Percentiles rank a stretch among this genome's conserved stretches.
These are phyloP conservation scores for Hyparrhenia diplandra DNA, from an alignment of 176 grass and related monocot genomes.

Conservation along the genomic window DNA sequence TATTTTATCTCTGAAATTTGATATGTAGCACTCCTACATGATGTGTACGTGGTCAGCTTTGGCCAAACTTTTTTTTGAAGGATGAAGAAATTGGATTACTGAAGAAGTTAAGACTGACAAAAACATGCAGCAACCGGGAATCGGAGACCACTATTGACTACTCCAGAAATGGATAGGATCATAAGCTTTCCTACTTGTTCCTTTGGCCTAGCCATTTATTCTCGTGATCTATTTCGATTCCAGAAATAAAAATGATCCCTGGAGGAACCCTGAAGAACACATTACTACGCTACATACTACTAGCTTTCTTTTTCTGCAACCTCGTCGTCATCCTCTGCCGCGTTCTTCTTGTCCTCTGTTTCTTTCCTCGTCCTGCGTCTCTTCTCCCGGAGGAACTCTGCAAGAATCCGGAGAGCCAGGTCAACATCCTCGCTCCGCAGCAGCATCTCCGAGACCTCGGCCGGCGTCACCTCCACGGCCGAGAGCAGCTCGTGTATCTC, in stretches of 20 bases:
- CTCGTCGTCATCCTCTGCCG: not conserved
- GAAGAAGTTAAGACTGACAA: not conserved
- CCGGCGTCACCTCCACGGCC: conserved; percentile 17
- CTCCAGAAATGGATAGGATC: not conserved
- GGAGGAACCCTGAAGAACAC: not conserved
- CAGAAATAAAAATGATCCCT: not conserved
- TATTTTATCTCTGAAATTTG: not conserved
- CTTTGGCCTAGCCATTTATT: not conserved
- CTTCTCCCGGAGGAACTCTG: conserved; percentile 25
- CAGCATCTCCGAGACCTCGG: conserved; percentile 31
- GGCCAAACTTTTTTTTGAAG: not conserved
- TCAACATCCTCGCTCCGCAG: conserved; percentile 17
- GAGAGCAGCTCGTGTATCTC: not conserved
- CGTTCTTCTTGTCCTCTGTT: not conserved
- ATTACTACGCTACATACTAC: not conserved
- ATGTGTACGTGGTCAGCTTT: not conserved
- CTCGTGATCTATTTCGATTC: not conserved
- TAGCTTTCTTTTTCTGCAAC: conserved; percentile 2
- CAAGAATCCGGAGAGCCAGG: not conserved
- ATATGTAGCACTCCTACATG: no score
- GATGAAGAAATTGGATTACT: not conserved
- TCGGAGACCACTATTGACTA: not conserved
- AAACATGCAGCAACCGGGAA: not conserved
- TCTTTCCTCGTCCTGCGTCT: not conserved
- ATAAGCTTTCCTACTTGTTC: not conserved